Evolutionary conservation across 768 basidiomycete genomes (phyloP).

Genomic region (Dacryopinax spathularia): DNA sequence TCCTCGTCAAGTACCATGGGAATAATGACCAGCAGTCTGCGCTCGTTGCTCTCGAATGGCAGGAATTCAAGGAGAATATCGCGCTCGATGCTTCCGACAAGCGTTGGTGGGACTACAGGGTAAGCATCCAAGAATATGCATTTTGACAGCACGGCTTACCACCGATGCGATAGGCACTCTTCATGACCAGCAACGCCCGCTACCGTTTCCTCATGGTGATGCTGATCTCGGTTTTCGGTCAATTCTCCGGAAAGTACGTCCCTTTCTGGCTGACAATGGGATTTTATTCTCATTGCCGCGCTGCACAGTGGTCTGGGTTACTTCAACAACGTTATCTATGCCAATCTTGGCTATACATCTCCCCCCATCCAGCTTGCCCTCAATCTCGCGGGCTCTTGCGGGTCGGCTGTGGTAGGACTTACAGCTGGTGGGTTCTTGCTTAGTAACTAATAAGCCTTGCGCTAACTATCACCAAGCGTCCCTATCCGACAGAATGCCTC

Average conservation of each 20-base stretch:
- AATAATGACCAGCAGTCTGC: constrained; percentile 37
- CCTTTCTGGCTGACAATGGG: neutral
- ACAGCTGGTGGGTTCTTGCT: constrained; percentile 14
- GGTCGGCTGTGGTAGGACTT: constrained; percentile 14
- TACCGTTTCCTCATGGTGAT: constrained; percentile 37
- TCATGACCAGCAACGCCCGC: constrained; percentile 33
- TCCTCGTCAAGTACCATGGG: constrained; percentile 42
- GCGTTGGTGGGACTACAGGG: constrained; percentile 42
- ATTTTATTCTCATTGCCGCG: neutral
- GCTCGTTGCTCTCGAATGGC: constrained; percentile 37
- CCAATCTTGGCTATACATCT: constrained; percentile 12
- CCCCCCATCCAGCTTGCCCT: constrained; percentile 14
- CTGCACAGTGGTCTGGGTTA: constrained; percentile 31
- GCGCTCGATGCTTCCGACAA: constrained; percentile 40
- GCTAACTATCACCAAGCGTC: constrained; percentile 22
- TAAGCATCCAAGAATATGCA: too few species aligned
- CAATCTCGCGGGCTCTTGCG: constrained; percentile 16
- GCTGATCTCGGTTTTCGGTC: constrained; percentile 41
- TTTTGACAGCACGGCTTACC: too few species aligned
- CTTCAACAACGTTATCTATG: constrained; percentile 22
- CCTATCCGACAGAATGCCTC: constrained; percentile 22
- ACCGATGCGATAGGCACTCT: constrained; percentile 8
- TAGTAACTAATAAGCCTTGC: constrained; percentile 25
- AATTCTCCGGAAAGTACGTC: constrained; percentile 36
- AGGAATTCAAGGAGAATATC: constrained; percentile 39